Evolutionary conservation across 306 rosid genomes (phyloP).

Genomic region (Citrullus amarus): DNA sequence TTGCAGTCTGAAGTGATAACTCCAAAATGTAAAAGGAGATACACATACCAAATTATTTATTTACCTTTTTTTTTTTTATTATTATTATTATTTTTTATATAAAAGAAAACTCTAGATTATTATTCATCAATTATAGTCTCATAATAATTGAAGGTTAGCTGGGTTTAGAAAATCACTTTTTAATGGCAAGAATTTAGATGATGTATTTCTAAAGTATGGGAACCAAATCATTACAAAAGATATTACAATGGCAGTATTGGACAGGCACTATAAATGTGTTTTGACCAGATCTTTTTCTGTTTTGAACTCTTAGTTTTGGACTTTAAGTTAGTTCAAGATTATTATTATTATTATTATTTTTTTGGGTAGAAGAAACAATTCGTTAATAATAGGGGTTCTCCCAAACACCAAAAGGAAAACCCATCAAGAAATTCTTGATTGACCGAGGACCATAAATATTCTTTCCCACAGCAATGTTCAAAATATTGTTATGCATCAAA

Average conservation of each 20-base stretch:
- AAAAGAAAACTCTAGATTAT: not conserved
- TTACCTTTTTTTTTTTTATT: too few relatives aligned
- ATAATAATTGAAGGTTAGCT: not conserved
- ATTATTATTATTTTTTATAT: too few relatives aligned
- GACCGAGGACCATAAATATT: not conserved
- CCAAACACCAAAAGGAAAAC: not conserved
- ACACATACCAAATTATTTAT: not conserved
- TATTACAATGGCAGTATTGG: too few relatives aligned
- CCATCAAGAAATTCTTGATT: not conserved
- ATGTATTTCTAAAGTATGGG: not conserved
- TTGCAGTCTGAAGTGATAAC: not conserved
- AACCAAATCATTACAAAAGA: not conserved
- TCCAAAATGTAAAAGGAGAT: not conserved
- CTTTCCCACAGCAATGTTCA: not conserved
- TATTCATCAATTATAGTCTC: not conserved
- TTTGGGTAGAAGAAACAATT: too few relatives aligned
- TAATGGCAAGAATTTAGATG: not conserved
- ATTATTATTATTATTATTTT: too few relatives aligned
- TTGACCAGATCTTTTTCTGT: not conserved
- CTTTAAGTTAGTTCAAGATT: not conserved
- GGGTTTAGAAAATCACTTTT: not conserved
- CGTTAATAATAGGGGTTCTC: too few relatives aligned
- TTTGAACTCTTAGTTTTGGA: conserved; percentile 7
- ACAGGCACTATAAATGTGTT: not conserved
- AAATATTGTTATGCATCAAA: not conserved